These are phyloP conservation scores for Yamadazyma nakazawae DNA, from an alignment of 805 yeast species.

Conservation along the genomic window DNA sequence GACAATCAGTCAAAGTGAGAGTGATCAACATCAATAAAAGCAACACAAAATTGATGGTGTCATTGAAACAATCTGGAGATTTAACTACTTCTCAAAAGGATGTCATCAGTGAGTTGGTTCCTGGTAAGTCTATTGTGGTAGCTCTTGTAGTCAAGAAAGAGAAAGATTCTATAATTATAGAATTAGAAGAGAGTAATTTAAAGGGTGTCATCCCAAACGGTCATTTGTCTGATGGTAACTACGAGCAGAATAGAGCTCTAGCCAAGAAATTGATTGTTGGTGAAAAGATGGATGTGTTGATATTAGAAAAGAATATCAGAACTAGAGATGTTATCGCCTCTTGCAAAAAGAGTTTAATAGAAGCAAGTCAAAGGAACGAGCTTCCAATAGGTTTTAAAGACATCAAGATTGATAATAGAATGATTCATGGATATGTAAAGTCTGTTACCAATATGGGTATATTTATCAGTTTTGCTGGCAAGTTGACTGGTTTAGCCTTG, in stretches of 20 bases:
- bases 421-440: conserved; percentile 70
- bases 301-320: conserved; percentile 62
- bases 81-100: conserved; percentile 46
- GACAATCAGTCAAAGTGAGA: conserved; percentile 78
- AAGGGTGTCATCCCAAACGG: conserved; percentile 73
- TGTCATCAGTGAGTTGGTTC: conserved; percentile 44
- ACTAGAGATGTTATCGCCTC: conserved; percentile 61
- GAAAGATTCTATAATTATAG: conserved; percentile 69
- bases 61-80: conserved; percentile 65
- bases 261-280: conserved; percentile 66
- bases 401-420: conserved; percentile 38
- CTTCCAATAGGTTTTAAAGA: conserved; percentile 65
- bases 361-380: conserved; percentile 50
- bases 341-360: conserved; percentile 62
- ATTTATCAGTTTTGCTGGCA: conserved; percentile 78
- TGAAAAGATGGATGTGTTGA: conserved; percentile 54
- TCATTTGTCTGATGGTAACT: conserved; percentile 74
- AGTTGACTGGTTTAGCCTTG: conserved; percentile 77
- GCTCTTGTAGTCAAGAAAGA: conserved; percentile 70
- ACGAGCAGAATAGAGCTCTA: conserved; percentile 64
- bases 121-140: conserved; percentile 61
- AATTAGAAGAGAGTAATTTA: conserved; percentile 47
- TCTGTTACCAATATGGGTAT: conserved; percentile 78
- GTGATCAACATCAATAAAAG: conserved; percentile 53
- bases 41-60: conserved; percentile 59